Percentiles rank a stretch among this genome's conserved stretches.
These are phyloP conservation scores for Eucalyptus erythrocorys DNA, from an alignment of 345 rosid species.

Conservation along the genomic window DNA sequence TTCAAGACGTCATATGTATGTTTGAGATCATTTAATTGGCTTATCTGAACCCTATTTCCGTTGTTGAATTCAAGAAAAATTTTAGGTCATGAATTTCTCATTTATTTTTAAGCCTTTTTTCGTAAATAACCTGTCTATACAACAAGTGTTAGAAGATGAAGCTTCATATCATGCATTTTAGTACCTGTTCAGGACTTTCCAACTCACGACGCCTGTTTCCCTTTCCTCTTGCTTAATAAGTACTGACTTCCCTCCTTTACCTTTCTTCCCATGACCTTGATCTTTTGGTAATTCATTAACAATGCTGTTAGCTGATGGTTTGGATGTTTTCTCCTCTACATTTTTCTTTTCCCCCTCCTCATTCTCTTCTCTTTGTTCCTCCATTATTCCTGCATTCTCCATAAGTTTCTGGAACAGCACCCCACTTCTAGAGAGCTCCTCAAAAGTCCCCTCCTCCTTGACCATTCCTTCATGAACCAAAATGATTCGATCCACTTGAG, in stretches of 20 bases:
- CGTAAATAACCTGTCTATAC: not conserved
- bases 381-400: slow-evolving; percentile 98
- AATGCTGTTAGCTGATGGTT: slow-evolving; percentile 14
- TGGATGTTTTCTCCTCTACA: slow-evolving; percentile 16
- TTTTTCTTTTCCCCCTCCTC: slow-evolving; percentile 11
- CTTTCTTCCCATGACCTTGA: slow-evolving; percentile 15
- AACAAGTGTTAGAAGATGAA: not conserved
- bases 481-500: slow-evolving; percentile 71
- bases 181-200: slow-evolving; percentile 79
- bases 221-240: slow-evolving; percentile 92
- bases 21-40: not conserved
- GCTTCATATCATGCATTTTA: not conserved
- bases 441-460: slow-evolving; percentile 82
- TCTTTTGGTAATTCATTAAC: slow-evolving; percentile 5
- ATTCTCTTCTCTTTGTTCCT: slow-evolving; percentile 30
- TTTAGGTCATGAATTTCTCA: not conserved
- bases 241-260: slow-evolving; percentile 53
- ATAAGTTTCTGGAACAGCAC: slow-evolving; percentile 64
- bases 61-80: not conserved
- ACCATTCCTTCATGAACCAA: slow-evolving; percentile 68
- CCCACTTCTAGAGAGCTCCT: slow-evolving; percentile 71
- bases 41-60: not conserved
- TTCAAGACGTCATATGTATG: not conserved
- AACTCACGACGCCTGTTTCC: slow-evolving; percentile 83
- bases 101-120: not conserved